Evolutionary conservation across 139 green algal species (phyloP).

Genomic region (Chlamydomonas schloesseri): DNA sequence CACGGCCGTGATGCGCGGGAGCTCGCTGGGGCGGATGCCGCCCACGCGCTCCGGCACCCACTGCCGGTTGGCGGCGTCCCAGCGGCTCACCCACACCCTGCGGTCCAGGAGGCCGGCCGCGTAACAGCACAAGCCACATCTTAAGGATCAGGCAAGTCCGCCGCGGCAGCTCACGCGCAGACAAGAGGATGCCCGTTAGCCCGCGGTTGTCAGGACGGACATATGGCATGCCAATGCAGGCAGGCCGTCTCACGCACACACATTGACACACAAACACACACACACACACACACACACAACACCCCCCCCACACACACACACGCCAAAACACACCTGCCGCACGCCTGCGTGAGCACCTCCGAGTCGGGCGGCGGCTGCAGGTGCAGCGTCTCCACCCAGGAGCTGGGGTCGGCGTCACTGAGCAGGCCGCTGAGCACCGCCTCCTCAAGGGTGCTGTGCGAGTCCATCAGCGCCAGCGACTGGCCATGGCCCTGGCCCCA

Average conservation of each 20-base stretch:
- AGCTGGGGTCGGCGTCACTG: not conserved
- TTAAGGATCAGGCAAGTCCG: no score
- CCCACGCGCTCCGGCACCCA: slow-evolving; percentile 18
- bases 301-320: not conserved
- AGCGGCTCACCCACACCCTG: slow-evolving; percentile 41
- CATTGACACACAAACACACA: no score
- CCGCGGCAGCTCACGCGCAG: no score
- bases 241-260: no score
- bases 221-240: no score
- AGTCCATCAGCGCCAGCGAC: slow-evolving; percentile 1
- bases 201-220: no score
- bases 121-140: no score
- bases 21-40: slow-evolving; percentile 7
- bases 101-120: no score
- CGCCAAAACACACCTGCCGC: slow-evolving; percentile 22
- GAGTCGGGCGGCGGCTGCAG: slow-evolving; percentile 38
- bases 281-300: not conserved
- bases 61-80: not conserved
- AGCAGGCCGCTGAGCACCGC: slow-evolving; percentile 39
- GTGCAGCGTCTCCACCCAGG: slow-evolving; percentile 40
- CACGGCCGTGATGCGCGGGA: slow-evolving; percentile 30
- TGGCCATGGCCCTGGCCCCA: no score
- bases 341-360: slow-evolving; percentile 46
- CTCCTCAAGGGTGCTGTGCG: slow-evolving; percentile 14
- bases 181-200: no score